Base-by-base conservation (phyloP, 352 stramenopile genomes). In the Phytopythium litorale region DNA sequence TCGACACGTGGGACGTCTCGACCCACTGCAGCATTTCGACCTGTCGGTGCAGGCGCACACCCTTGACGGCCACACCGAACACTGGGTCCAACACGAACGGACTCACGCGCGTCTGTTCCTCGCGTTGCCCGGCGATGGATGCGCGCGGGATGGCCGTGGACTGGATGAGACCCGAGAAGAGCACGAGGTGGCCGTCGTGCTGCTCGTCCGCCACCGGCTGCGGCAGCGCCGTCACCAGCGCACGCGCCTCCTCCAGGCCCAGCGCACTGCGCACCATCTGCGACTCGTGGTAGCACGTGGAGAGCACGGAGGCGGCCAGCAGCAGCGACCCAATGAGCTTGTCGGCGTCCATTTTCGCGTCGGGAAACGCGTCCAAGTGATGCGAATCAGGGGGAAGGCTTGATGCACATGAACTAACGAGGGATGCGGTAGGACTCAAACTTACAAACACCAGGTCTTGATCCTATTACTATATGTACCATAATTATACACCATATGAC, bases 11-110 rank as follows among this genome's bases (percentile, higher is more conserved):
- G 15, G 72, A 80, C 23, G 79, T 90, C 54, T 93, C 84, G 33
- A 92, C 80, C 84, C 84, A 93, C 63, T 93, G 84, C 51, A 91
- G 61, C 84, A 92, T 93, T 65, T 93, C 82, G 52, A 93, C 84
- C 7, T 68, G 68, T 0, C 84, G 79, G 46, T 84, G 66, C 33
- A 93, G 68, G 18, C 72, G 71, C 59, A 92, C 81, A 13, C 84
- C 84, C n/a, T 84, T 81, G 37, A 68, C 79, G 0, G 79, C 80
- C 46, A 93, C 66, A 16, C 80, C 82, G 62, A 93, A 92, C 15
- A 59, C 55, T 3, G 68, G 46, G 28, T 93, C 84, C 59, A 90
- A 19, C 40, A 89, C 82, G 57, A 87, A 81, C 9, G 84, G 77
- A 48, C 66, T 79, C 42, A 71, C 59, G 12, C 73, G 69, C n/a